A percentile compares a stretch with the other conserved stretches of the same genome.
phyloP scores from a whole-genome alignment of 805 yeast genomes.

The Zygosaccharomyces bisporus region DNA sequence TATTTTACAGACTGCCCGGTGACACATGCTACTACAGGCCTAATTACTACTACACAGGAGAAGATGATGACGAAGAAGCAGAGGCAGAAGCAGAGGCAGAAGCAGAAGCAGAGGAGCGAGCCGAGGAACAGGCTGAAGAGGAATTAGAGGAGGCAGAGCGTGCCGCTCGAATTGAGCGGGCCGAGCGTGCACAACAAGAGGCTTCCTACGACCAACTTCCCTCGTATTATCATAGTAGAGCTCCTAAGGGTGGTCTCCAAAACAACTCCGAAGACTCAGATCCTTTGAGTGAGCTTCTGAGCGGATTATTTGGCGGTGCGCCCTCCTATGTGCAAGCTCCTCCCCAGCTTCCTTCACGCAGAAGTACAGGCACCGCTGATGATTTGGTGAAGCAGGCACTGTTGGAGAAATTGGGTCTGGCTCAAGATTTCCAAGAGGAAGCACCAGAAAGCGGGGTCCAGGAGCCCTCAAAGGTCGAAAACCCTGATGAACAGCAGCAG shows the following conservation, averaged over 20 bases:
- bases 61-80: constrained; percentile 33
- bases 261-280: constrained; percentile 12
- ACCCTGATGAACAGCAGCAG: constrained; percentile 6
- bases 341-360: not conserved
- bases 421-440: constrained; percentile 1
- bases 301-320: constrained; percentile 24
- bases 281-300: constrained; percentile 20
- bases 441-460: constrained; percentile 9
- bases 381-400: constrained; percentile 8
- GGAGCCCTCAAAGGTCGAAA: constrained; percentile 4
- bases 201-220: constrained; percentile 39
- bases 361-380: constrained; percentile 8
- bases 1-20: constrained; percentile 16
- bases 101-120: constrained; percentile 17
- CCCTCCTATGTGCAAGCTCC: constrained; percentile 6
- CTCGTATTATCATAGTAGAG: constrained; percentile 23
- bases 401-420: constrained; percentile 5
- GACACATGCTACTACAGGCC: constrained; percentile 30
- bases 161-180: constrained; percentile 12
- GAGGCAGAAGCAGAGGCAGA: constrained; percentile 17
- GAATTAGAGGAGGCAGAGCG: constrained; percentile 18
- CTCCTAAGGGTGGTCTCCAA: constrained; percentile 11
- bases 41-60: constrained; percentile 30
- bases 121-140: constrained; percentile 1
- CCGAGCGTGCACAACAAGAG: constrained; percentile 36